Percentiles rank a stretch among this genome's conserved stretches.
phyloP scores from a whole-genome alignment of 345 rosid species.

The Eucalyptus camaldulensis region DNA sequence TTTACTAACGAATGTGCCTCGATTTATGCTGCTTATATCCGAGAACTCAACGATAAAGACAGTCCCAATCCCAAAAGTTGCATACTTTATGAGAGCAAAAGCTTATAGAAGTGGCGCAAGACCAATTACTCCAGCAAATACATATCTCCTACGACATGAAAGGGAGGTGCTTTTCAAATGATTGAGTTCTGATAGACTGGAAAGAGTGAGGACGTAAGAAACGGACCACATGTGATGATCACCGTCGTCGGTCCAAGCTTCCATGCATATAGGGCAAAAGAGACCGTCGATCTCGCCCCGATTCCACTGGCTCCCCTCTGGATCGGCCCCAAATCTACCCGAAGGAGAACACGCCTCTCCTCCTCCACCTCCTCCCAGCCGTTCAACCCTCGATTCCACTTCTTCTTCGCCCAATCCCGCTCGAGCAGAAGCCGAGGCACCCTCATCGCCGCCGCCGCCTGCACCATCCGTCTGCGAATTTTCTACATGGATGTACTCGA shows the following conservation, averaged over 20 bases:
- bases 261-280: constrained; percentile 76
- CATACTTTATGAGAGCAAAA: not conserved
- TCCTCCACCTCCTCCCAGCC: not conserved
- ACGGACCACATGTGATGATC: constrained; percentile 68
- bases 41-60: not conserved
- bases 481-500: constrained; percentile 1
- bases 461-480: not conserved
- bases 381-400: constrained; percentile 7
- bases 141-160: not conserved
- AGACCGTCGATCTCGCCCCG: constrained; percentile 47
- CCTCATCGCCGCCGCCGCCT: not conserved
- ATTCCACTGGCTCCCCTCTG: constrained; percentile 38
- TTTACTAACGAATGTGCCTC: not conserved
- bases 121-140: not conserved
- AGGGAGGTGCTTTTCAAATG: not conserved
- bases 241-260: constrained; percentile 57
- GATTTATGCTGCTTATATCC: not conserved
- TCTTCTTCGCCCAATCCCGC: constrained; percentile 2
- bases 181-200: not conserved
- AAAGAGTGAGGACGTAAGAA: not conserved
- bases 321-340: not conserved
- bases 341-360: not conserved
- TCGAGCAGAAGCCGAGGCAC: not conserved
- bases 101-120: not conserved
- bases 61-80: not conserved